A percentile compares a stretch with the other conserved stretches of the same genome.
Conservation (phyloP, 345 rosid species). For the Trapa bicornis region DNA sequence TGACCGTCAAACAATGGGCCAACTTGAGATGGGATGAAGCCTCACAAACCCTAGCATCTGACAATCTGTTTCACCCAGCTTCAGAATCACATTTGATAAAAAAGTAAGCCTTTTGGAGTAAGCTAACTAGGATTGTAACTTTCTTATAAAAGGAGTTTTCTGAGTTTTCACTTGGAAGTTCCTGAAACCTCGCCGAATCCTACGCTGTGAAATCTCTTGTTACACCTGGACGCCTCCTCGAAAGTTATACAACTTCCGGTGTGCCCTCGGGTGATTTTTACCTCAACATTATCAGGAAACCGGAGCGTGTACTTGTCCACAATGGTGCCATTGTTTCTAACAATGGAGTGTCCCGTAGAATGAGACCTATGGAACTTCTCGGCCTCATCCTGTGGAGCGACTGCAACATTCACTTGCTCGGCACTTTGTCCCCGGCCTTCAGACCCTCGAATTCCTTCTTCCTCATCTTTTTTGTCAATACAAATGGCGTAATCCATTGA, state of each 20-base stretch:
- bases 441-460: conserved; percentile 11
- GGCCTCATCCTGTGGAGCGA: background rate
- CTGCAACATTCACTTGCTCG: background rate
- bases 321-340: conserved; percentile 13
- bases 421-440: no score
- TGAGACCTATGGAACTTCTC: conserved; percentile 46
- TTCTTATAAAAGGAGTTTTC: background rate
- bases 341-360: conserved; percentile 66
- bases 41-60: no score
- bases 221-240: conserved; percentile 23
- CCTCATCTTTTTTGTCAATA: conserved; percentile 11
- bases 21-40: no score
- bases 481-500: conserved; percentile 14
- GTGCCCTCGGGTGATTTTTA: conserved; percentile 37
- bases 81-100: no score
- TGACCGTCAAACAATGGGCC: no score
- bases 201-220: background rate
- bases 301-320: conserved; percentile 46
- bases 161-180: background rate
- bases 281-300: conserved; percentile 43
- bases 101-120: no score
- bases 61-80: no score
- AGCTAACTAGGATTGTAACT: no score
- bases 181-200: conserved; percentile 2
- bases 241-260: conserved; percentile 51